Base-by-base conservation (phyloP, 345 rosid species). In the Salix koriyanagi region DNA sequence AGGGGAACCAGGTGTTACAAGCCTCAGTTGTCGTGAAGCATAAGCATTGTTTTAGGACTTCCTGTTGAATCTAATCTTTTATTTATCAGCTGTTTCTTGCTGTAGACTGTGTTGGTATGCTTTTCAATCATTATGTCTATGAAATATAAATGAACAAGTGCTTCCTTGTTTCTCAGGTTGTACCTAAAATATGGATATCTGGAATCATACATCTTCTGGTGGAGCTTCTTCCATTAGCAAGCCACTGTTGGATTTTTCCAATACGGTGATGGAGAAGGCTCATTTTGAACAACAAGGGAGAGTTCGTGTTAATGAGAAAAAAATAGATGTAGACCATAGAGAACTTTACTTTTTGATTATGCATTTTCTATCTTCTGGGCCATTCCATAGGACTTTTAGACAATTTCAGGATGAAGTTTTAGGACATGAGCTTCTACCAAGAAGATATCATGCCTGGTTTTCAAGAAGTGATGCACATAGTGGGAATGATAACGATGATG, bases 391-490 rank as follows among this genome's bases (percentile, higher is more conserved):
- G 81, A 88, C 96, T 75, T 86, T 84, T 77, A 86, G 79, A 41
- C 90, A 83, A 65, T 84, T 95, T 46, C 80, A 84, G 83, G 81
- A 87, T 80, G 99, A 95, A 76, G 88, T 93, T 84, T 84, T 89
- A 81, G 97, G 91, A 69, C 90, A 90, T 67, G 89, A 88, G 77
- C 99, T 95, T 87, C 83, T 93, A 71, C 97, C 97, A 26, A 91
- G 99, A 83, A 91, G 99, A 86, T 93, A 89, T 86, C 99, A 95
- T 89, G 93, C 96, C 70, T 89, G 92, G 92, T 93, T 87, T 87
- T 90, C 97, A 19, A 93, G 97, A 85, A 89, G 75, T 78, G 91
- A 87, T 58, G 79, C 65, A 44, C 88, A 44, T 79, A 88, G 84
- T 62, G 90, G 91, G 69, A 77, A 65, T 42, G 71, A 82, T 80